Conservation (phyloP, 2,329 filamentous ascomycete species). For the Monascus ruber region DNA sequence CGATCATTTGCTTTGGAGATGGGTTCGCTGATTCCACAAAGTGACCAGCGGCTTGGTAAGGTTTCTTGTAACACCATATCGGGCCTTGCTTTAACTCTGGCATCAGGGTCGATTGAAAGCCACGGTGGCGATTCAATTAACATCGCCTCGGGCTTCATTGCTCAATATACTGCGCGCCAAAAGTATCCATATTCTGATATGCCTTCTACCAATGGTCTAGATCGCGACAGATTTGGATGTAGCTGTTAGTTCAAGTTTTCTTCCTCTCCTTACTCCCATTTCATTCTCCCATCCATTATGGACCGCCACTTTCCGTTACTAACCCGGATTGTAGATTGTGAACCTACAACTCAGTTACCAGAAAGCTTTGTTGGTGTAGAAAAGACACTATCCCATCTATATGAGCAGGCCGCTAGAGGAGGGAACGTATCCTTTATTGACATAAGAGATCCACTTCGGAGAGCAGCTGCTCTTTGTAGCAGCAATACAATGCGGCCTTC, state of each 20-base stretch:
- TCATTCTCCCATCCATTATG: background rate
- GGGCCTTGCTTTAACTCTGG: constrained; percentile 2
- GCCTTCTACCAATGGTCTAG: constrained; percentile 22
- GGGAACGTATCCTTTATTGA: constrained; percentile 61
- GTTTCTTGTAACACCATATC: background rate
- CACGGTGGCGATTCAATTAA: constrained; percentile 68
- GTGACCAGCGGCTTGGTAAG: constrained; percentile 65
- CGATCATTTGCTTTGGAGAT: constrained; percentile 91
- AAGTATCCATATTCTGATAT: constrained; percentile 84
- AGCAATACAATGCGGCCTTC: constrained; percentile 63
- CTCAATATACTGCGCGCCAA: constrained; percentile 92
- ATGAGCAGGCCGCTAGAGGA: constrained; percentile 57
- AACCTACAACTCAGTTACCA: constrained; percentile 1
- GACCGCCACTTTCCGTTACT: background rate
- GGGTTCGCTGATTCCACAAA: constrained; percentile 72
- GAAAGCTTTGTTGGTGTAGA: constrained; percentile 36
- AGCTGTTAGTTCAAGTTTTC: constrained; percentile 5
- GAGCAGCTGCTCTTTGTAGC: constrained; percentile 77
- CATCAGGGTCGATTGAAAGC: constrained; percentile 55
- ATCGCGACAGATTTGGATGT: constrained; percentile 2
- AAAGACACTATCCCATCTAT: constrained; percentile 57
- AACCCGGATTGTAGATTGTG: constrained; percentile 2
- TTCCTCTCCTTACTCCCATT: background rate
- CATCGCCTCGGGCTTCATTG: constrained; percentile 88
- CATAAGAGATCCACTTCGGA: constrained; percentile 67